Conservation (phyloP, 192 early-diverging fungal species). For the Spizellomyces punctatus region DNA sequence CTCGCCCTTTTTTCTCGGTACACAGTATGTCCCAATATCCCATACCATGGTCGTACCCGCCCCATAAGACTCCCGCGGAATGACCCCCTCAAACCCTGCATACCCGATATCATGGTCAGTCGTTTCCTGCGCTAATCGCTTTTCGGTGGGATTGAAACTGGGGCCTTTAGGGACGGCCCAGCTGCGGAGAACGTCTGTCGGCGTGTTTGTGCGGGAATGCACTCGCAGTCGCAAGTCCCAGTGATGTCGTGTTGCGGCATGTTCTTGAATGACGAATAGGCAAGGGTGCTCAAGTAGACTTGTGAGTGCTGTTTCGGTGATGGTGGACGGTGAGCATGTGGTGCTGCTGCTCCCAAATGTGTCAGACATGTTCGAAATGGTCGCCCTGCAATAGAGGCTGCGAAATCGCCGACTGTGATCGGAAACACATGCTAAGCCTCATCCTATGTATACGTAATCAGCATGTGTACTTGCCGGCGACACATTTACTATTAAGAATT, state of each 20-base stretch:
- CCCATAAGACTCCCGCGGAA: conserved; percentile 7
- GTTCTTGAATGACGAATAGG: conserved; percentile 14
- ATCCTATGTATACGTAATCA: no score
- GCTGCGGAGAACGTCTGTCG: conserved; percentile 8
- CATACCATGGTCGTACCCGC: conserved; percentile 14
- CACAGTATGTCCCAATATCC: conserved; percentile 20
- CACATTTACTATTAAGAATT: no score
- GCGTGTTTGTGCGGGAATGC: not conserved
- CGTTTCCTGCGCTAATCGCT: conserved; percentile 13
- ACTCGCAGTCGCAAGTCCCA: conserved; percentile 12
- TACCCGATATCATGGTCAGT: conserved; percentile 12
- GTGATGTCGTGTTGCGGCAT: conserved; percentile 12
- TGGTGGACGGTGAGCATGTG: no score
- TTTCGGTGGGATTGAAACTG: conserved; percentile 1
- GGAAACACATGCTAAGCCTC: no score
- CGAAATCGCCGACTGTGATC: no score
- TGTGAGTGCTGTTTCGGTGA: no score
- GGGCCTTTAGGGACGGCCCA: conserved; percentile 17
- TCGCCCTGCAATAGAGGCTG: no score
- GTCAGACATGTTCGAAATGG: no score
- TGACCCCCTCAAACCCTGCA: conserved; percentile 8
- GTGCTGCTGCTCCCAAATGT: no score
- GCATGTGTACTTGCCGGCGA: no score
- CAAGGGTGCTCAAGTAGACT: not conserved
- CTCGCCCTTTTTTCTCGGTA: conserved; percentile 22